Conservation (phyloP, 2,329 filamentous ascomycete genomes). For the Aureobasidium sp. region DNA sequence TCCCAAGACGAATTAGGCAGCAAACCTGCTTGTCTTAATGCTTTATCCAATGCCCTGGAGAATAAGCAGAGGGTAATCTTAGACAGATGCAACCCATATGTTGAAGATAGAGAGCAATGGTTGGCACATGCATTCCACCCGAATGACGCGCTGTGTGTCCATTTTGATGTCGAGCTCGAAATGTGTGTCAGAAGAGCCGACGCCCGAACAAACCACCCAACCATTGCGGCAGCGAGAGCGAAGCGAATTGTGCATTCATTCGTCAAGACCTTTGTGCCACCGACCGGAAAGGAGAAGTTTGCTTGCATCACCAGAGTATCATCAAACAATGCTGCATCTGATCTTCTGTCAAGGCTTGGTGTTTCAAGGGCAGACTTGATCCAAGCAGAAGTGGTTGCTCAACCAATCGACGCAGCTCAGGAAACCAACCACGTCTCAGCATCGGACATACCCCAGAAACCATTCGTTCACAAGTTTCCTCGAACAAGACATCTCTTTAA, state of each 20-base stretch:
- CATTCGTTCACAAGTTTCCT: slow-evolving; percentile 13
- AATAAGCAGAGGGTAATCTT: not conserved
- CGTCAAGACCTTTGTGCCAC: not conserved
- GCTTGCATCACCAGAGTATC: slow-evolving; percentile 7
- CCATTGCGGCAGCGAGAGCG: slow-evolving; percentile 11
- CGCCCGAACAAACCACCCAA: slow-evolving; percentile 13
- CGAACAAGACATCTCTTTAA: slow-evolving; percentile 15
- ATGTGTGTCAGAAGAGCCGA: slow-evolving; percentile 12
- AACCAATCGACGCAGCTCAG: not conserved
- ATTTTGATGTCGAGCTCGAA: slow-evolving; percentile 2
- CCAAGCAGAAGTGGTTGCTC: not conserved
- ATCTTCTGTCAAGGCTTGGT: not conserved
- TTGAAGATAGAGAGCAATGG: slow-evolving; percentile 7
- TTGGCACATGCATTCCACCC: slow-evolving; percentile 10
- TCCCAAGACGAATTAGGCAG: slow-evolving; percentile 14
- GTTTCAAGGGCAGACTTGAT: not conserved
- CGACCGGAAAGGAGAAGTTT: slow-evolving; percentile 9
- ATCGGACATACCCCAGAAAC: not conserved
- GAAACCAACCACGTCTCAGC: not conserved
- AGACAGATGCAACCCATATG: slow-evolving; percentile 13
- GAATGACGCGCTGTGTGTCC: not conserved
- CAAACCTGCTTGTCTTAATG: slow-evolving; percentile 7
- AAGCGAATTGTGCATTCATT: slow-evolving; percentile 8
- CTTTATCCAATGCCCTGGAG: not conserved
- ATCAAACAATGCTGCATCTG: slow-evolving; percentile 2